A percentile compares a stretch with the other conserved stretches of the same genome.
Conservation (phyloP, 352 stramenopile genomes). For the Phytophthora pini region DNA sequence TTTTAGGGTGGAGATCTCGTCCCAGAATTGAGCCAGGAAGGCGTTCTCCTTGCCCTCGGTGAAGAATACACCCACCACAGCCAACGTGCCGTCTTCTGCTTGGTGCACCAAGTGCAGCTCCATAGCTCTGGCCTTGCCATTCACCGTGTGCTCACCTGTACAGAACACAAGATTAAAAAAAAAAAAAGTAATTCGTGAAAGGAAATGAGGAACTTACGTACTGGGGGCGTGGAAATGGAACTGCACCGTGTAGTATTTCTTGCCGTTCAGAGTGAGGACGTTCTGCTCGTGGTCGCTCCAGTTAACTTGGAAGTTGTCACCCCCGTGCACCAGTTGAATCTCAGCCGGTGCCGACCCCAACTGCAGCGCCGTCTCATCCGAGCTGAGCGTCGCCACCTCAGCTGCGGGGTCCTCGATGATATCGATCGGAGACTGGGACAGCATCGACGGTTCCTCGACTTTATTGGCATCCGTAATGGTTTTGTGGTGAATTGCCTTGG, state of each 20-base stretch:
- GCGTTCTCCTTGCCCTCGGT: slow-evolving; percentile 49
- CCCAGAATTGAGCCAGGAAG: slow-evolving; percentile 74
- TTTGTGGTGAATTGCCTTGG: slow-evolving; percentile 25
- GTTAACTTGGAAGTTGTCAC: slow-evolving; percentile 60
- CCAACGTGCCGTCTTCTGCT: slow-evolving; percentile 53
- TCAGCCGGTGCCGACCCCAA: slow-evolving; percentile 37
- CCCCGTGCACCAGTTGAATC: slow-evolving; percentile 44
- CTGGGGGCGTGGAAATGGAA: slow-evolving; percentile 77
- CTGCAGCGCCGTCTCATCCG: slow-evolving; percentile 25
- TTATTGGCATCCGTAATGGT: not conserved
- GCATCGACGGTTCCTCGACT: slow-evolving; percentile 12
- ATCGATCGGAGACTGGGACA: slow-evolving; percentile 62
- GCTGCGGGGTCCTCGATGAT: slow-evolving; percentile 41
- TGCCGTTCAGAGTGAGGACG: slow-evolving; percentile 52
- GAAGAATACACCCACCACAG: slow-evolving; percentile 74
- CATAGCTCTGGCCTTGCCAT: slow-evolving; percentile 58
- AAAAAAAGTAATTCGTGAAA: not conserved
- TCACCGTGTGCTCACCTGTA: slow-evolving; percentile 71
- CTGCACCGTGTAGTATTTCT: slow-evolving; percentile 63
- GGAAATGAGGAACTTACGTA: slow-evolving; percentile 30
- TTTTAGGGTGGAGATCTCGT: slow-evolving; percentile 44
- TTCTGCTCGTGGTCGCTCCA: slow-evolving; percentile 53
- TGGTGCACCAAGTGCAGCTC: slow-evolving; percentile 79
- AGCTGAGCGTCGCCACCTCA: slow-evolving; percentile 26
- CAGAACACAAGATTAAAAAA: not conserved